phyloP scores from a whole-genome alignment of 176 grass and related monocot species.

The Thalia dealbata region DNA sequence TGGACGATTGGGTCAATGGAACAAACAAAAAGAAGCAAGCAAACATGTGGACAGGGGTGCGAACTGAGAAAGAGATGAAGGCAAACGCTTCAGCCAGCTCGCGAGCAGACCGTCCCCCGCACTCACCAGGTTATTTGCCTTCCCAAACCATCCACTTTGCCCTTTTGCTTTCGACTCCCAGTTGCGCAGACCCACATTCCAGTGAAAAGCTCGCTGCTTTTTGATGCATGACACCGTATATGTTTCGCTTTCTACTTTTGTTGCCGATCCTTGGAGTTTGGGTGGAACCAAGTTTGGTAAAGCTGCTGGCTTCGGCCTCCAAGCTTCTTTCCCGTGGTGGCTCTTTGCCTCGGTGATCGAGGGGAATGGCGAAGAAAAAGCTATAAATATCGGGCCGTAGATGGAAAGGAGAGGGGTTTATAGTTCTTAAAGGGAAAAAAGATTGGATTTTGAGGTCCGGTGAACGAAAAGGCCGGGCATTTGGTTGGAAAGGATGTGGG shows the following conservation, averaged over 20 bases:
- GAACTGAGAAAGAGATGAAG: no score
- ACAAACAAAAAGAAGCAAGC: no score
- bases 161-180: no score
- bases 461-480: not conserved
- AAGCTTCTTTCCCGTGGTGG: not conserved
- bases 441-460: not conserved
- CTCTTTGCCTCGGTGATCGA: not conserved
- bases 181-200: no score
- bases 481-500: slow-evolving; percentile 4
- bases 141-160: no score
- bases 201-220: no score
- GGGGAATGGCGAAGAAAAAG: not conserved
- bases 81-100: no score
- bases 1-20: no score
- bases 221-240: no score
- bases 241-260: not conserved
- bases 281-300: not conserved
- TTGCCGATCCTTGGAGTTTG: not conserved
- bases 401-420: not conserved
- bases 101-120: no score
- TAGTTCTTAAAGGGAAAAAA: not conserved
- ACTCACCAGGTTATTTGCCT: no score
- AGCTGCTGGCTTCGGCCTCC: not conserved
- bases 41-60: no score
- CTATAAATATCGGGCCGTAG: not conserved